Evolutionary conservation across 1,284 basidiomycete species (phyloP).

Genomic region (Puccinia sorghi): DNA sequence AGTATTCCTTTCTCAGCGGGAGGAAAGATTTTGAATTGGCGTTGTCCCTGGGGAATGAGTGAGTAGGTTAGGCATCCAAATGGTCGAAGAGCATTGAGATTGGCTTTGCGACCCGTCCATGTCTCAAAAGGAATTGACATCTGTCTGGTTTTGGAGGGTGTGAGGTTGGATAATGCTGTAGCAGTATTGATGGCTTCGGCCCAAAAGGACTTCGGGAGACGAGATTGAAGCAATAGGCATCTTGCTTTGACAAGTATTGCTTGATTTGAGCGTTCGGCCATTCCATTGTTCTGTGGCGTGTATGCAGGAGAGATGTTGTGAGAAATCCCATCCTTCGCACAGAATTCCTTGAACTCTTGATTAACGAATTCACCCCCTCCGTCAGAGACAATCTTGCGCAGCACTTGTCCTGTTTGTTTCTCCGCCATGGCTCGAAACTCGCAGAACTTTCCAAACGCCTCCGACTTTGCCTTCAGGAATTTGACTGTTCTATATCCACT

Average conservation of each 20-base stretch:
- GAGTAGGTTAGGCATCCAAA: slow-evolving; percentile 12
- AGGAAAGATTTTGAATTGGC: neutral
- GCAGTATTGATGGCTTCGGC: slow-evolving; percentile 29
- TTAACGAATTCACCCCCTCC: slow-evolving; percentile 32
- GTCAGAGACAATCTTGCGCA: neutral
- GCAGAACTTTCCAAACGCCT: neutral
- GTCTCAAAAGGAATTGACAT: neutral
- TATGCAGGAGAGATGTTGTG: neutral
- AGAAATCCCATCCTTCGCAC: neutral
- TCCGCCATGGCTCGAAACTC: neutral
- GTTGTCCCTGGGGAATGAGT: neutral
- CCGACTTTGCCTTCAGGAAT: neutral
- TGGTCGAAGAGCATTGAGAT: neutral
- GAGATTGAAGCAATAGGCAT: neutral
- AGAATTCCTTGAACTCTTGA: neutral
- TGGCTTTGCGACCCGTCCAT: neutral
- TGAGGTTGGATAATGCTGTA: neutral
- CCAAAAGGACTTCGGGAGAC: slow-evolving; percentile 2
- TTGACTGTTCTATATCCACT: no score
- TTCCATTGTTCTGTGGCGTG: slow-evolving; percentile 19
- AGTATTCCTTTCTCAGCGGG: neutral
- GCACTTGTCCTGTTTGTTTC: neutral
- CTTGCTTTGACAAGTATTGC: slow-evolving; percentile 18
- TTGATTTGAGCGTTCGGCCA: slow-evolving; percentile 10
- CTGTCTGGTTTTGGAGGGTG: neutral